Conservation (phyloP, 768 basidiomycete species). For the Phanerodontia chrysosporium region DNA sequence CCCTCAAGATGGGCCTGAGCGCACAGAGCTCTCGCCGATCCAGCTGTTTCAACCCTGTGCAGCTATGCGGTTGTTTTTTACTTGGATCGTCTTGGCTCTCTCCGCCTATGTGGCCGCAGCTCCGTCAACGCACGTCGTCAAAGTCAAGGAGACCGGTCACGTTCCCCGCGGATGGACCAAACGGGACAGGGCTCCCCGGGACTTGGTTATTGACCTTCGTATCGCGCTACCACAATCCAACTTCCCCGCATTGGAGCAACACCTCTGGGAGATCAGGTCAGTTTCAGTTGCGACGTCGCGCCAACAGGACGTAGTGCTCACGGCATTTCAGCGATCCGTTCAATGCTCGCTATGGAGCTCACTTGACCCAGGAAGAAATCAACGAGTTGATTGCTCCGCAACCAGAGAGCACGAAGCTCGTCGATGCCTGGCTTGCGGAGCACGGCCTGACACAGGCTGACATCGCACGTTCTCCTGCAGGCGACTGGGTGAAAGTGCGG, state of each 20-base stretch:
- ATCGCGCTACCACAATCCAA: constrained; percentile 54
- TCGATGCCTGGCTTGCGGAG: constrained; percentile 57
- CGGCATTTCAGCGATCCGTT: constrained; percentile 21
- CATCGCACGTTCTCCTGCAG: constrained; percentile 53
- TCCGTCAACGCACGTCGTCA: constrained; percentile 13
- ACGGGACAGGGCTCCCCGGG: constrained; percentile 38
- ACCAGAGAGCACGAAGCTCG: constrained; percentile 44
- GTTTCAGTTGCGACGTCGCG: neutral
- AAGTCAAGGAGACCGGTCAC: constrained; percentile 46
- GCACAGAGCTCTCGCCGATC: too few relatives aligned
- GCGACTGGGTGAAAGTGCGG: constrained; percentile 63
- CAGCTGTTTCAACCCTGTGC: neutral
- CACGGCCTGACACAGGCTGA: constrained; percentile 49
- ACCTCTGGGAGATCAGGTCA: constrained; percentile 39
- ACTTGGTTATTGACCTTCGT: constrained; percentile 47
- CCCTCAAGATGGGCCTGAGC: too few relatives aligned
- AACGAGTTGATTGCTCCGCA: constrained; percentile 59
- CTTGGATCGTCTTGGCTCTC: neutral
- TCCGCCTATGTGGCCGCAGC: neutral
- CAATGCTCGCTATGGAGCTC: constrained; percentile 30
- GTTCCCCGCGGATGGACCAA: constrained; percentile 49
- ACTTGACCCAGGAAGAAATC: constrained; percentile 61
- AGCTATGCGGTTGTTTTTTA: neutral
- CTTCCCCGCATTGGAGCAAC: constrained; percentile 45
- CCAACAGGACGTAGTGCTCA: neutral